Conservation (phyloP, 202 grass and related monocot genomes). For the Dendrocalamus latiflorus region DNA sequence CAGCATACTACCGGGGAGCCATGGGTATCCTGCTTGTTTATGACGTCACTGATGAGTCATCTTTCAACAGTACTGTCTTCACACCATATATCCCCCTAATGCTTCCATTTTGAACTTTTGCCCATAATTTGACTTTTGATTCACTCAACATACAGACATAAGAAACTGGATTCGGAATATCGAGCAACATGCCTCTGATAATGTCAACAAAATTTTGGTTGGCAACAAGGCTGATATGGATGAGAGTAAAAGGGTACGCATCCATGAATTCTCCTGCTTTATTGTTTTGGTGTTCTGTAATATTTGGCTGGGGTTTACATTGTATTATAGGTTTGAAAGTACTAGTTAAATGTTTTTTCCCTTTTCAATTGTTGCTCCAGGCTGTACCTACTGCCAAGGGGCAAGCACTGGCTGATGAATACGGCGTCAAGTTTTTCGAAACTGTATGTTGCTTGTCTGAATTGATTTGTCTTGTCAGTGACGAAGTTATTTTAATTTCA, state of each 20-base stretch:
- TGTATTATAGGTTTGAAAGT: not conserved
- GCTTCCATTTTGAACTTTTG: too few species aligned
- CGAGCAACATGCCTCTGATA: too few species aligned
- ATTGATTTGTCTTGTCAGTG: not conserved
- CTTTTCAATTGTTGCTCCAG: conserved; percentile 32
- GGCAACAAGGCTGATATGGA: too few species aligned
- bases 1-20: conserved; percentile 93
- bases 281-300: not conserved
- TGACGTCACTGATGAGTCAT: too few species aligned
- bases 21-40: too few species aligned
- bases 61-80: too few species aligned
- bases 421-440: conserved; percentile 89
- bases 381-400: conserved; percentile 89
- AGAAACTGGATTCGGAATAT: too few species aligned
- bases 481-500: not conserved
- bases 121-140: too few species aligned
- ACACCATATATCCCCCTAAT: too few species aligned
- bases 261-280: not conserved
- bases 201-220: too few species aligned
- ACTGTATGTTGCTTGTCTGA: conserved; percentile 54
- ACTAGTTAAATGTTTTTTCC: not conserved
- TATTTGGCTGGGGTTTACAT: not conserved
- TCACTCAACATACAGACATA: too few species aligned
- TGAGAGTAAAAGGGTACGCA: conserved; percentile 61
- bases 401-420: conserved; percentile 87